Conservation (phyloP, 164 flowering plant genomes). For the Santalum album region DNA sequence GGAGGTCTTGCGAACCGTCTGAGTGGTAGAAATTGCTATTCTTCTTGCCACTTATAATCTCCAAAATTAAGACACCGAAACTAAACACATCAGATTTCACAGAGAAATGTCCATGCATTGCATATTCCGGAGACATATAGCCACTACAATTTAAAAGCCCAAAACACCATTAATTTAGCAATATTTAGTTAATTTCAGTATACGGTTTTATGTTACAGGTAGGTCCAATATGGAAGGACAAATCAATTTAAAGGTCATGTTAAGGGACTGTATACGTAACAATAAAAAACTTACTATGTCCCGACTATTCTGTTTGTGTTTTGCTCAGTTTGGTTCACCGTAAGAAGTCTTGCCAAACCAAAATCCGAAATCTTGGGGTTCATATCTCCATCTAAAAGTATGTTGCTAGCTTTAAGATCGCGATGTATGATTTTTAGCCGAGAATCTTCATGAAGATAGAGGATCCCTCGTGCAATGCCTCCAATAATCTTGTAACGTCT, state of each 20-base stretch:
- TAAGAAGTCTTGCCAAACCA: neutral
- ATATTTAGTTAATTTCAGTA: too few relatives aligned
- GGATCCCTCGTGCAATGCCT: neutral
- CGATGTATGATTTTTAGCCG: neutral
- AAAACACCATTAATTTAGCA: too few relatives aligned
- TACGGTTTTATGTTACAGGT: too few relatives aligned
- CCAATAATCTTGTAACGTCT: neutral
- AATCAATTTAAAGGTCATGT: too few relatives aligned
- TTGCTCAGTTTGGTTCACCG: neutral
- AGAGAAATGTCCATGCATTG: neutral
- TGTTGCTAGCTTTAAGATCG: neutral
- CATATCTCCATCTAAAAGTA: neutral
- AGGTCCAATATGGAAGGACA: too few relatives aligned
- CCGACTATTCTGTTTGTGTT: neutral
- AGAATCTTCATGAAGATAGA: neutral
- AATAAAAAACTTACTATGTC: neutral
- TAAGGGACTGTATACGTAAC: too few relatives aligned
- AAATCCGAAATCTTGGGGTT: neutral
- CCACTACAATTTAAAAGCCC: neutral
- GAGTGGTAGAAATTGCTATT: conserved; percentile 9
- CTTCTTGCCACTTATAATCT: neutral
- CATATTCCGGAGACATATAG: neutral
- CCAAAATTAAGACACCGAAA: neutral
- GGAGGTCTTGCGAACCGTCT: conserved; percentile 6
- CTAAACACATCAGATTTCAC: neutral